Percentiles rank a stretch among this genome's conserved stretches.
phyloP scores from a whole-genome alignment of 1,284 basidiomycete genomes.

The Peniophora sp. region DNA sequence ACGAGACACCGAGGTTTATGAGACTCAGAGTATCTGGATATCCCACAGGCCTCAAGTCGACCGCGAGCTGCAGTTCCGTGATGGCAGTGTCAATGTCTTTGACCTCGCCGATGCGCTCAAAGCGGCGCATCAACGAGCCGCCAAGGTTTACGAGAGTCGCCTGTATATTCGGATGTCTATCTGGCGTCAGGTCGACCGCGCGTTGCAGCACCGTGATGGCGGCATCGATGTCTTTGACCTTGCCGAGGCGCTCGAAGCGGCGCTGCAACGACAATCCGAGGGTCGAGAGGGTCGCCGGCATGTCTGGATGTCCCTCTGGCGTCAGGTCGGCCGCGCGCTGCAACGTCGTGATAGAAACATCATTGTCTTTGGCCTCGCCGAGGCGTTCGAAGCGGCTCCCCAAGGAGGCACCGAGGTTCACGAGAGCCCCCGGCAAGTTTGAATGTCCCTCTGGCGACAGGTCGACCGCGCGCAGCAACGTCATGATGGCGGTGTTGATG shows the following conservation, averaged over 20 bases:
- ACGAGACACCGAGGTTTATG: background rate
- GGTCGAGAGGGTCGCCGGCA: too few relatives aligned
- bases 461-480: background rate
- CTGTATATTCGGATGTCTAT: background rate
- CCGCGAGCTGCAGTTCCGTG: background rate
- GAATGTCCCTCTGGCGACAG: background rate
- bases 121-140: too few relatives aligned
- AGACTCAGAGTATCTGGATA: background rate
- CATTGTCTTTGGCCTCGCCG: too few relatives aligned
- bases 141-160: too few relatives aligned
- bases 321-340: too few relatives aligned
- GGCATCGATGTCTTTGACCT: background rate
- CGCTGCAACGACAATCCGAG: too few relatives aligned
- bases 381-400: too few relatives aligned
- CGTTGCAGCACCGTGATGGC: background rate
- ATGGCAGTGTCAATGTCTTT: background rate
- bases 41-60: background rate
- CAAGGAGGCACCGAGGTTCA: background rate
- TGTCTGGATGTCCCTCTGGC: too few relatives aligned
- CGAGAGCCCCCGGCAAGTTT: background rate
- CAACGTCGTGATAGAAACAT: too few relatives aligned
- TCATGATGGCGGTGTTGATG: too few relatives aligned
- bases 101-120: background rate
- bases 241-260: background rate
- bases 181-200: background rate